These are phyloP conservation scores for Coelastrella sp. DNA, from an alignment of 139 green algal genomes.

Conservation along the genomic window DNA sequence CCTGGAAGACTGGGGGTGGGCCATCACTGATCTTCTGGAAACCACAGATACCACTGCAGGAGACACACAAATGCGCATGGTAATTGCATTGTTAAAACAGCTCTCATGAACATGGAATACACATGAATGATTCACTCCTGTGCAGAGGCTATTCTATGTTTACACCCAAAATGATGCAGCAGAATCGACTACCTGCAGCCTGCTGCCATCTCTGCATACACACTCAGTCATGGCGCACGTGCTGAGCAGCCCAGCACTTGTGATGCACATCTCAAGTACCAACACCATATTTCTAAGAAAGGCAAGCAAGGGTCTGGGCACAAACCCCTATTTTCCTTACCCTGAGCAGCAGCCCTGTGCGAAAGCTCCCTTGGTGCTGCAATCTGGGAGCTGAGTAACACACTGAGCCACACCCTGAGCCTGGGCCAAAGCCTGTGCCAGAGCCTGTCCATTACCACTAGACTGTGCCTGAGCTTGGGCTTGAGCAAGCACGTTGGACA, in stretches of 20 bases:
- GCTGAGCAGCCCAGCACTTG: no score
- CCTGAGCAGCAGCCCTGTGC: constrained; percentile 10
- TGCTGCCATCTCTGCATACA: no score
- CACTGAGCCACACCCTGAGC: constrained; percentile 10
- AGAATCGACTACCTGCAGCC: no score
- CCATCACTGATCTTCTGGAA: constrained; percentile 24
- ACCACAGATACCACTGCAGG: background rate
- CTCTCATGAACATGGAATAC: no score
- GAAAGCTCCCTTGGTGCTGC: constrained; percentile 16
- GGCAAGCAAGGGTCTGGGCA: background rate
- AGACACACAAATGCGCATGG: background rate
- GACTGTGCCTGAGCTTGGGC: constrained; percentile 44
- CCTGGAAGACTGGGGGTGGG: constrained; percentile 16
- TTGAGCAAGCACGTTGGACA: constrained; percentile 49
- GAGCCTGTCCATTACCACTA: constrained; percentile 25
- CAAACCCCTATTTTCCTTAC: background rate
- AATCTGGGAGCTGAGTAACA: constrained; percentile 25
- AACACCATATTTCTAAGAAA: background rate
- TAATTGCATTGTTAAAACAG: background rate
- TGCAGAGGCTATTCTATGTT: no score
- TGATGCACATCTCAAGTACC: background rate
- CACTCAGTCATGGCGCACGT: no score
- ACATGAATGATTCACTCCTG: no score
- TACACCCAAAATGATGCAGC: no score
- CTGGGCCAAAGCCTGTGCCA: constrained; percentile 45